These are phyloP conservation scores for Pneumocystis canis DNA, from an alignment of 1,139 yeast genomes.

Conservation along the genomic window DNA sequence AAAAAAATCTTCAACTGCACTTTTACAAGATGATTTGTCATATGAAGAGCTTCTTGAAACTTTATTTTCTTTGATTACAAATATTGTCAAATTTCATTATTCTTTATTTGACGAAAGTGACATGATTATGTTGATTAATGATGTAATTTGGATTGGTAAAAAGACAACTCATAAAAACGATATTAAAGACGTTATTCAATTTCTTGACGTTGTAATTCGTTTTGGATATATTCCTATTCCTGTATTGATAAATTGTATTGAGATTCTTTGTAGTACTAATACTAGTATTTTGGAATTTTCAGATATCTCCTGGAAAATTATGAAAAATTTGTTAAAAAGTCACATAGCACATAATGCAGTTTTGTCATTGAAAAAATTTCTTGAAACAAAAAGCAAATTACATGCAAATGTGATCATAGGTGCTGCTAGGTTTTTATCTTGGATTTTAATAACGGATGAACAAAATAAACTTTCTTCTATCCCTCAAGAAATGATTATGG, in stretches of 20 bases:
- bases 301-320: slow-evolving; percentile 30
- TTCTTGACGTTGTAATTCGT: slow-evolving; percentile 35
- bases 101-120: slow-evolving; percentile 32
- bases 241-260: slow-evolving; percentile 29
- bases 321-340: slow-evolving; percentile 27
- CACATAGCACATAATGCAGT: slow-evolving; percentile 28
- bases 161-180: slow-evolving; percentile 32
- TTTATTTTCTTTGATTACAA: slow-evolving; percentile 30
- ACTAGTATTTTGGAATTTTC: slow-evolving; percentile 28
- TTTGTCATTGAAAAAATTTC: slow-evolving; percentile 27
- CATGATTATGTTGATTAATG: slow-evolving; percentile 27
- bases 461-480: neutral
- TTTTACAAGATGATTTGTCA: neutral
- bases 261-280: slow-evolving; percentile 37
- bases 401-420: slow-evolving; percentile 34
- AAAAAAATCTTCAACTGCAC: neutral
- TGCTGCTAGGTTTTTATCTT: slow-evolving; percentile 22
- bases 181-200: slow-evolving; percentile 31
- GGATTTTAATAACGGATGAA: neutral
- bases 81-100: slow-evolving; percentile 38
- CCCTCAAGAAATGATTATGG: neutral
- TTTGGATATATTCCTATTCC: slow-evolving; percentile 37
- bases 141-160: slow-evolving; percentile 30
- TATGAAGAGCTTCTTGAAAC: slow-evolving; percentile 22
- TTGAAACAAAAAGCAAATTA: slow-evolving; percentile 21